Evolutionary conservation across 257 asterid genomes (phyloP), one percentile per base, ranked within the genome.

Genomic region (Solanum appendiculatum): DNA sequence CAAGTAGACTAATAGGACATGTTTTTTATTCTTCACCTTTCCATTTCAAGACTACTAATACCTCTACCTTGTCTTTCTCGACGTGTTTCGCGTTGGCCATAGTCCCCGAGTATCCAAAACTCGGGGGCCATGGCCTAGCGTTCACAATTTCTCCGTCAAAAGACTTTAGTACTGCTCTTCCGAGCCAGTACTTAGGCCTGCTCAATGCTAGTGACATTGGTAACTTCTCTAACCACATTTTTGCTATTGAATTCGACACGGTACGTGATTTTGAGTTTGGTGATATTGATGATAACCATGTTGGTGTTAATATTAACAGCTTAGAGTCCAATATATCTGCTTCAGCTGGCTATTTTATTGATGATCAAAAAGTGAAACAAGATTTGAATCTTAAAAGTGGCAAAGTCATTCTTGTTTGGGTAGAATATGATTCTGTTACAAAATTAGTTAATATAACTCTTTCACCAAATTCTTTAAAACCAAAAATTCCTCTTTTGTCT

Each of bases 221-320:
- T 1, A 94, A 94, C 91, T 87, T 34, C 72, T 89, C 96, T 29
- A 91, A 94, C 90, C 98, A 91, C 40, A 29, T 94, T 6, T 90
- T 94, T 86, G 96, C 97, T 11, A 93, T 94, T 86, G 98, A 94
- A 56, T 92, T 94, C 83, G 97, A 94, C 75, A 94, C 97, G 3
- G 97, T 93, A 21, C 93, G 92, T 58, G 93, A 93, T 51, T 92
- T 91, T 51, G 96, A 93, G 83, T 93, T 90, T 42, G 90, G 90
- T 0, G 98, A 94, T 75, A 91, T 92, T 15, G 86, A 93, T 54
- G 95, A 90, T 33, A 93, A 94, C 91, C 95, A 93, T 56, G 92
- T 93, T 10, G 98, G 91, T 14, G 70, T 93, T 3, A 91, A 94
- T 77, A 66, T 91, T 88, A 93, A 94, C 90, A 87, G 90, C 84